Conservation (phyloP, 805 yeast genomes). For the Lachancea cidri region DNA sequence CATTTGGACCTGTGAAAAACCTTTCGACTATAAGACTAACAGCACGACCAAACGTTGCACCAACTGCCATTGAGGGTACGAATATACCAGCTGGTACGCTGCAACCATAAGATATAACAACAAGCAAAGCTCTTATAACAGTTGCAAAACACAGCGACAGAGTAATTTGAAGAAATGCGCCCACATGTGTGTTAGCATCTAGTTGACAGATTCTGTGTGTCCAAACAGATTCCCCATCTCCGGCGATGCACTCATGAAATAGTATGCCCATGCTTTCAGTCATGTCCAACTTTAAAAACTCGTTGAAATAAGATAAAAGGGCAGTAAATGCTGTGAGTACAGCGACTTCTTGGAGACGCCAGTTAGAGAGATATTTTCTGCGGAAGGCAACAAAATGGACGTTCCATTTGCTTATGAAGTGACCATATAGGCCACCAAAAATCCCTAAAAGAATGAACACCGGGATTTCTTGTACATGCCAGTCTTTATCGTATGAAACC, state of each 20-base stretch:
- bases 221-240: conserved; percentile 34
- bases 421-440: conserved; percentile 91
- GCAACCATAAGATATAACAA: conserved; percentile 83
- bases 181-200: conserved; percentile 27
- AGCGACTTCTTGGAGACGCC: conserved; percentile 62
- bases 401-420: conserved; percentile 67
- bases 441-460: conserved; percentile 72
- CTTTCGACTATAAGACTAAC: conserved; percentile 68
- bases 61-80: conserved; percentile 95
- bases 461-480: conserved; percentile 86
- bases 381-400: conserved; percentile 73
- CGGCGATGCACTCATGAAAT: conserved; percentile 69
- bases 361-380: conserved; percentile 49
- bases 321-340: conserved; percentile 66
- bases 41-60: conserved; percentile 90
- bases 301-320: conserved; percentile 73
- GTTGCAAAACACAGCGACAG: conserved; percentile 66
- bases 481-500: conserved; percentile 77
- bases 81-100: conserved; percentile 97
- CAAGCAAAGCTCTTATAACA: conserved; percentile 58
- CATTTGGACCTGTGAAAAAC: conserved; percentile 39
- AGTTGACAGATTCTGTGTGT: conserved; percentile 39
- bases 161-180: conserved; percentile 35
- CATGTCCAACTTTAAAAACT: conserved; percentile 82
- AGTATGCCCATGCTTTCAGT: conserved; percentile 89